These are phyloP conservation scores for Henningerozyma blattae DNA, from an alignment of 805 yeast genomes.

Conservation along the genomic window DNA sequence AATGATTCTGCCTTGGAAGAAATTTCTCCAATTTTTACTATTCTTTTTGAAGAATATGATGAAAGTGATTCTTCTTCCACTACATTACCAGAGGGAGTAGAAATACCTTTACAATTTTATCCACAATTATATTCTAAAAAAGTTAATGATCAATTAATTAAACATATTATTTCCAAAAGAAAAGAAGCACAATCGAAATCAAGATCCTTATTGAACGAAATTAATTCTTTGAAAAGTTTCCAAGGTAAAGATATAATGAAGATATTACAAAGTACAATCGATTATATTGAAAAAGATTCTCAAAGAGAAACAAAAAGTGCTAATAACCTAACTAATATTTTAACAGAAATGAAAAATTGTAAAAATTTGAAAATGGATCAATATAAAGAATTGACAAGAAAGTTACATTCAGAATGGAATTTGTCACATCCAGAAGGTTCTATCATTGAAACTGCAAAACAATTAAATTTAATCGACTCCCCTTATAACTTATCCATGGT, in stretches of 20 bases:
- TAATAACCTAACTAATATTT: conserved; percentile 5
- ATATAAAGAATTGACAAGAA: conserved; percentile 17
- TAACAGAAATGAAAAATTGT: conserved; percentile 6
- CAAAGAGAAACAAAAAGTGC: conserved; percentile 1
- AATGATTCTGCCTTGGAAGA: conserved; percentile 16
- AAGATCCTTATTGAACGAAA: conserved; percentile 9
- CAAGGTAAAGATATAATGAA: conserved; percentile 22
- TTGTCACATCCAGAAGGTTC: conserved; percentile 17
- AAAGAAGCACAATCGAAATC: conserved; percentile 11
- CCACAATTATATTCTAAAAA: conserved; percentile 22
- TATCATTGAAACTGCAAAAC: conserved; percentile 15
- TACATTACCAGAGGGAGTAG: conserved; percentile 16
- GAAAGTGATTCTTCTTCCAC: conserved; percentile 7
- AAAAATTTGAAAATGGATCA: conserved; percentile 14
- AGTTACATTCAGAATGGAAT: conserved; percentile 18
- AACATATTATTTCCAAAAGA: conserved; percentile 14
- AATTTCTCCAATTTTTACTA: conserved; percentile 20
- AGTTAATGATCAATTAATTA: conserved; percentile 17
- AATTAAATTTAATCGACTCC: conserved; percentile 15
- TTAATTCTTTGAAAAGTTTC: conserved; percentile 18
- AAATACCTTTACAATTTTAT: conserved; percentile 22
- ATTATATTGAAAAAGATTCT: conserved; percentile 10
- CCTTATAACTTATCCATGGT: conserved; percentile 17
- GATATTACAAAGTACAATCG: conserved; percentile 19
- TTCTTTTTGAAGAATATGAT: conserved; percentile 23